Base-by-base conservation (phyloP, 2,329 filamentous ascomycete genomes). In the Zymoseptoria tritici region DNA sequence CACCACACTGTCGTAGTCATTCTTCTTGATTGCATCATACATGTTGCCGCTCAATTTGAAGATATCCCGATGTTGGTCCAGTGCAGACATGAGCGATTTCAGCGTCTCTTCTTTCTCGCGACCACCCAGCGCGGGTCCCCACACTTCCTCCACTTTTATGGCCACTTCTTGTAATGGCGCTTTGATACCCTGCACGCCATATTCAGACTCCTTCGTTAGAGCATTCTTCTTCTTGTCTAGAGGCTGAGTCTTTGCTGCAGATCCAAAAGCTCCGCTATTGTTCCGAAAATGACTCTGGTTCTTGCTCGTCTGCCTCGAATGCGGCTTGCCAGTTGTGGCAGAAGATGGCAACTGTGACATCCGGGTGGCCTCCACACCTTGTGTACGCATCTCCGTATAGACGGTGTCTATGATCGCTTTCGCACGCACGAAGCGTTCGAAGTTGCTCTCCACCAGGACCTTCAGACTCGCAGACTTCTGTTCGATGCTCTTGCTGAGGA, bases 341-440 rank as follows among this genome's bases (percentile, higher is more conserved):
- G 62, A 55, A 13, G 57, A 26, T 49, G 31, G 22, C 6, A 63
- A 61, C 22, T 53, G 52, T 42, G 62, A 57, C 54, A 65, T 61
- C 58, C 63, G 63, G 1, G 63, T 20, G n/a, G 61, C 56, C 58
- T 82, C 76, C 50, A 77, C 75, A 79, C 92, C 81, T 84, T 96
- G 82, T 36, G 82, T 82, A 26, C 83, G 80, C 94, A 99, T 99
- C 75, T 99, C 94, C 63, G 87, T 95, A 77, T 99, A 99, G 56
- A 99, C 94, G 76, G 96, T 96, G 77, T 99, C 94, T 70, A 99
- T 97, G 7, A 93, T 97, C 19, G 93, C 90, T 75, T 99, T 99
- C 51, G 94, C 94, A 64, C 91, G 88, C 58, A 99, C 94, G 78
- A 99, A 99, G 66, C 93, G 88, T 76, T 99, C 95, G 72, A 99